A percentile compares a stretch with the other conserved stretches of the same genome.
Evolutionary conservation across 2,329 filamentous ascomycete species (phyloP).

Genomic region (Chrysoporthe austroafricana): DNA sequence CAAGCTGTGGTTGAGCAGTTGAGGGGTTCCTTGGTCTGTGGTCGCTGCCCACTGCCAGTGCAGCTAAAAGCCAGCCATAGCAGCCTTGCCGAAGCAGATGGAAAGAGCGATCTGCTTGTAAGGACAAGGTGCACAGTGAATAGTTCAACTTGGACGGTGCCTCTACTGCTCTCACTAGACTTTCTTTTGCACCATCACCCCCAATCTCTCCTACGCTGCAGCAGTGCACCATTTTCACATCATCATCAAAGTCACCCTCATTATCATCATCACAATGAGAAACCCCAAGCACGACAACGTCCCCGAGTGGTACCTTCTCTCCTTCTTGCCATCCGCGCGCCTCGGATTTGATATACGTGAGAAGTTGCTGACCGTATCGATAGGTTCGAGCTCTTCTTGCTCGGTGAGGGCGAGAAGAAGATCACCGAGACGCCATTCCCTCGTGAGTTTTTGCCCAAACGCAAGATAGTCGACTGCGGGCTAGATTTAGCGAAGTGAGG

Average conservation of each 20-base stretch:
- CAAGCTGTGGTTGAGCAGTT: neutral
- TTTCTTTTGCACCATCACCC: neutral
- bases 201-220: neutral
- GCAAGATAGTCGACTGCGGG: too few species aligned
- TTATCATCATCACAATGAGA: conserved; percentile 37
- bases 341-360: neutral
- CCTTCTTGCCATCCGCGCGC: neutral
- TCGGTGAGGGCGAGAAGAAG: conserved; percentile 89
- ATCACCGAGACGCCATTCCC: conserved; percentile 87
- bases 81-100: neutral
- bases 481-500: conserved; percentile 10
- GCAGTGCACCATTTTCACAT: neutral
- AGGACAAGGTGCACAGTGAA: neutral
- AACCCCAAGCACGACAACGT: conserved; percentile 47
- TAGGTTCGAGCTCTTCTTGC: conserved; percentile 93
- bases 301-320: conserved; percentile 37
- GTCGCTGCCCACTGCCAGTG: neutral
- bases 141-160: neutral
- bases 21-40: neutral
- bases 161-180: neutral
- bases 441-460: conserved; percentile 59
- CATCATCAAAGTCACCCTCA: neutral
- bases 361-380: conserved; percentile 29
- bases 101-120: neutral
- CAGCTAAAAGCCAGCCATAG: neutral